A percentile compares a stretch with the other conserved stretches of the same genome.
Evolutionary conservation across 305 asterid genomes (phyloP).

Genomic region (Vinca major): DNA sequence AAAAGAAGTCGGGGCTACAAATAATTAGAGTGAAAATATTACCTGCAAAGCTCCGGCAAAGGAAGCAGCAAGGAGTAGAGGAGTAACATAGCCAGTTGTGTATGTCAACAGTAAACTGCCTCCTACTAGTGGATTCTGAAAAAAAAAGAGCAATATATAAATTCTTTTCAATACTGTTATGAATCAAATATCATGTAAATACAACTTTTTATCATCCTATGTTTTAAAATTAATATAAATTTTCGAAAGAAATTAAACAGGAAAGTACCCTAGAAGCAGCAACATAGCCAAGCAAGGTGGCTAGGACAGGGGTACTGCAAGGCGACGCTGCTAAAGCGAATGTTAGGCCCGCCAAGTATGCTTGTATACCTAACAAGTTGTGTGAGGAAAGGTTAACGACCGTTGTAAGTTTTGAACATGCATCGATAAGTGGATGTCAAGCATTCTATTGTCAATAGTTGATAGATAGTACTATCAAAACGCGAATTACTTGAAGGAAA

Average conservation of each 20-base stretch:
- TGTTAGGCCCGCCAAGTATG: conserved; percentile 92
- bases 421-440: conserved; percentile 2
- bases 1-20: not conserved
- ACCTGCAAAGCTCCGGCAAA: conserved; percentile 99
- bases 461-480: conserved; percentile 7
- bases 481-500: conserved; percentile 67
- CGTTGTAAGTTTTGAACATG: not conserved
- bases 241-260: conserved; percentile 11
- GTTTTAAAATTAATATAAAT: not conserved
- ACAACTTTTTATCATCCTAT: not conserved
- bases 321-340: conserved; percentile 99
- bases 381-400: conserved; percentile 9
- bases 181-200: not conserved
- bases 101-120: conserved; percentile 85
- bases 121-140: conserved; percentile 76
- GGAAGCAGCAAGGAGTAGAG: conserved; percentile 95
- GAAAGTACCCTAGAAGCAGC: conserved; percentile 76
- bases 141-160: not conserved
- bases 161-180: not conserved
- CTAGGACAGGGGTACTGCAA: conserved; percentile 94
- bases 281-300: conserved; percentile 84
- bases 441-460: not conserved
- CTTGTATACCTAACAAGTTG: conserved; percentile 65
- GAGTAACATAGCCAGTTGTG: conserved; percentile 93
- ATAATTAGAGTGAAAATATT: not conserved